Conservation (phyloP, 106 monocot genomes). For the Dioscorea alata region DNA sequence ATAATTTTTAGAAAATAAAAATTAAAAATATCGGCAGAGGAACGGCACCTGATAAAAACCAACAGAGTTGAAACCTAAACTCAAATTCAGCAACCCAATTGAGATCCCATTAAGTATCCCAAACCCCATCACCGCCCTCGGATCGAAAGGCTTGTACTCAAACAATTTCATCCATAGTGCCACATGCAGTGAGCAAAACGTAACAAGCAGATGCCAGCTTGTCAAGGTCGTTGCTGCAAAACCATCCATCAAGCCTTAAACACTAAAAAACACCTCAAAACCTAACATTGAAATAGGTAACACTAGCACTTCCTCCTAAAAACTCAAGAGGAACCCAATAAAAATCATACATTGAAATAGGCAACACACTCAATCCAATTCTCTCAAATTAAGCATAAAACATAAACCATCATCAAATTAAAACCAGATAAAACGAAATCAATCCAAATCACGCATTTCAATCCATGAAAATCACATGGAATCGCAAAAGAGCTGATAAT, state of each 20-base stretch:
- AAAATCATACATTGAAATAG: background rate
- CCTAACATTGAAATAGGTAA: background rate
- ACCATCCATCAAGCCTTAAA: background rate
- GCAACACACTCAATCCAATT: background rate
- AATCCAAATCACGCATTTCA: background rate
- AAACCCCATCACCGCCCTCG: constrained; percentile 81
- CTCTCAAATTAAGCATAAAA: background rate
- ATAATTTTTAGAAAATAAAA: background rate
- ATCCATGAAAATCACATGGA: background rate
- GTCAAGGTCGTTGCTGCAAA: constrained; percentile 90
- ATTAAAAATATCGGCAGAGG: background rate
- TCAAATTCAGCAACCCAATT: constrained; percentile 85
- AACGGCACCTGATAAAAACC: constrained; percentile 82
- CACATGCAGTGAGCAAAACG: constrained; percentile 87
- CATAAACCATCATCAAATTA: background rate
- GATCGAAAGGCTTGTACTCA: constrained; percentile 84
- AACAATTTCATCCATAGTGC: constrained; percentile 82
- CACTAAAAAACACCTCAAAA: background rate
- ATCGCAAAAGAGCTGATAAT: background rate
- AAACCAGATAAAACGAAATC: background rate
- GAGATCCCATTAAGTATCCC: constrained; percentile 93
- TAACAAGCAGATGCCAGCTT: constrained; percentile 98
- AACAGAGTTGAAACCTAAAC: constrained; percentile 91
- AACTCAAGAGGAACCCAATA: background rate
- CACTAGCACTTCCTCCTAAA: background rate